These are phyloP conservation scores for Backusella psychrophila DNA, from an alignment of 192 early-diverging fungal genomes.

Conservation along the genomic window DNA sequence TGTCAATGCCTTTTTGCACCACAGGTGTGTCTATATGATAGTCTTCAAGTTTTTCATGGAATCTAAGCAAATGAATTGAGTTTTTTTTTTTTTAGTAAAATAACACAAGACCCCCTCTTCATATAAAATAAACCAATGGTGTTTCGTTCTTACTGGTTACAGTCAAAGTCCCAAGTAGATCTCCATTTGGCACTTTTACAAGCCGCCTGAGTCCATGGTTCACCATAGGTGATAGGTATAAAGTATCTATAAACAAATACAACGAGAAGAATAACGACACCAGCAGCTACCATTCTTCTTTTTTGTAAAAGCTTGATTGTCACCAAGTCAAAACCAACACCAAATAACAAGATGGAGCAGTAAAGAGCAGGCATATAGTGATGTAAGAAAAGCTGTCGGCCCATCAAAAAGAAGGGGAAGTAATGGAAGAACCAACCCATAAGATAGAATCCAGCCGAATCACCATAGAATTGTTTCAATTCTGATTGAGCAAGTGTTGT, in stretches of 20 bases:
- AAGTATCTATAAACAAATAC: constrained; percentile 68
- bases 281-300: constrained; percentile 46
- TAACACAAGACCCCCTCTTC: no score
- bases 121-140: background rate
- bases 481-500: background rate
- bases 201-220: constrained; percentile 67
- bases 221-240: constrained; percentile 84
- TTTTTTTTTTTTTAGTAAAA: background rate
- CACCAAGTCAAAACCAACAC: constrained; percentile 74
- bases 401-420: constrained; percentile 91
- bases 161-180: constrained; percentile 59
- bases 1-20: background rate
- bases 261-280: constrained; percentile 55
- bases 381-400: constrained; percentile 89
- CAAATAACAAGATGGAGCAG: constrained; percentile 74
- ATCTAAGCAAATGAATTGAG: background rate
- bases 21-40: constrained; percentile 3
- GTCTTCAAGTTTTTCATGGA: background rate
- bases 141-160: constrained; percentile 16
- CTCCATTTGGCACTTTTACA: constrained; percentile 83
- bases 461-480: constrained; percentile 49
- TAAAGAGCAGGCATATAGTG: constrained; percentile 97
- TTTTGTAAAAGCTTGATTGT: constrained; percentile 59
- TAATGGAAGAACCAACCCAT: constrained; percentile 87
- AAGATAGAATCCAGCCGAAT: constrained; percentile 67